Base-by-base conservation (phyloP, 805 yeast species). In the Clavispora fructus region DNA sequence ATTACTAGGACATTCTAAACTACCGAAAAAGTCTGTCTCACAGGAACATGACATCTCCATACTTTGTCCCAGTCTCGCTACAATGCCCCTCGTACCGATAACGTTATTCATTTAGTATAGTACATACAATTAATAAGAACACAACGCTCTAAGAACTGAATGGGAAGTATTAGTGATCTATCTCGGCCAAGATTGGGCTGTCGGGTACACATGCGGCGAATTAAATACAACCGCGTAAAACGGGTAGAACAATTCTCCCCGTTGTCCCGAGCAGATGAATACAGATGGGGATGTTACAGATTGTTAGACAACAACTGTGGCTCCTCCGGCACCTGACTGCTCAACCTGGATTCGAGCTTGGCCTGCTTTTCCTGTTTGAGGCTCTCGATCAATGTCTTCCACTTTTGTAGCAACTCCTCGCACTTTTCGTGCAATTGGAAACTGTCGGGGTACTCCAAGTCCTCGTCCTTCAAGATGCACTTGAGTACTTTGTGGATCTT, bases 401-500 rank as follows among this genome's bases (percentile, higher is more conserved):
- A 77, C 47, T 67, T 64, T 6, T 54, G 43, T 41, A 77, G 56
- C 31, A 77, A 56, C 35, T 67, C 68, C 23, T 59, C 62, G 47
- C 77, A 71, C 50, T 75, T 62, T 44, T 69, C 72, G 48, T 75
- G 79, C 47, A 77, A 65, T 47, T 70, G 65, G 57, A 67, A 73
- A 49, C 75, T 73, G 33, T 73, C 69, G 12, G 71, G 66, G 48
- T 71, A 67, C 48, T 65, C 72, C 50, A 75, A 62, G 31, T 62
- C 62, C 26, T 63, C 64, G 48, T 68, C 66, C 46, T 67, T 68
- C 42, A 68, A 48, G 17, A 78, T 74, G 45, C 78, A 77, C 55
- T 72, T 75, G 48, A 78, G 56, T 1, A 78, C 81, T 57, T 78
- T 78, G 55, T 77, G 80, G 43, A 78, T 62, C 53, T 76, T 78